Evolutionary conservation across 2,329 filamentous ascomycete genomes (phyloP), one percentile per base, ranked within the genome.

Genomic region (Colletotrichum noveboracense): DNA sequence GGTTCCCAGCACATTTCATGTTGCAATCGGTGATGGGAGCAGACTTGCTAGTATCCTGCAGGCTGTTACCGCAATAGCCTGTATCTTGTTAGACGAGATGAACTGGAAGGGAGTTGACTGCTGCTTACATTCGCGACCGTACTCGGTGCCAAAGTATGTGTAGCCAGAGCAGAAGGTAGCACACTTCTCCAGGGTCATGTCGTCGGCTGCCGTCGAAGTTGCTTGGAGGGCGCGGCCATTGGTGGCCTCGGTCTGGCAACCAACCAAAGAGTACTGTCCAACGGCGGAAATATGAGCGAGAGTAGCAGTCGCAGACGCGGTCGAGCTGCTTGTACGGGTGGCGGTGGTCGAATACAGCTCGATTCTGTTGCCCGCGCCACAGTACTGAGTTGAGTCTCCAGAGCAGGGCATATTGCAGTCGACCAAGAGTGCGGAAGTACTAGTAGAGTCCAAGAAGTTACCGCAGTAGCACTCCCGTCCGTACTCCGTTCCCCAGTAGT

Each of bases 391-490:
- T 5, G 79, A 70, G 55, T 87, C 84, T 52, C 86, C 86, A n/a
- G 81, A 83, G 77, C 86, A 88, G 18, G 80, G 75, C 81, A 87
- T 85, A 77, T 82, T 82, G 81, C 84, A 85, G 21, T 85, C 80
- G 6, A 72, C 75, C 21, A 84, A 64, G 7, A 82, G 79, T 4
- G 82, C 83, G 9, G 78, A 79, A 6, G 75, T 72, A 56, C 81
- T 82, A 34, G 79, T 80, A 32, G 78, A 67, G 26, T 79, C 79
- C 24, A 77, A 58, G 10, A 72, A 64, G 78, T 89, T 87, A 38
- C 87, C 88, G 79, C 88, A 90, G 78, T 88, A 90, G 80, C 88
- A 90, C 80, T 90, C 88, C 32, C 87, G 83, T 12, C 88, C 87
- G 76, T 88, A 90, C 78, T 91, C 88, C 7, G 88, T 87, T 4